Base-by-base conservation (phyloP, 495 filamentous ascomycete species). In the Pseudevernia furfuracea region DNA sequence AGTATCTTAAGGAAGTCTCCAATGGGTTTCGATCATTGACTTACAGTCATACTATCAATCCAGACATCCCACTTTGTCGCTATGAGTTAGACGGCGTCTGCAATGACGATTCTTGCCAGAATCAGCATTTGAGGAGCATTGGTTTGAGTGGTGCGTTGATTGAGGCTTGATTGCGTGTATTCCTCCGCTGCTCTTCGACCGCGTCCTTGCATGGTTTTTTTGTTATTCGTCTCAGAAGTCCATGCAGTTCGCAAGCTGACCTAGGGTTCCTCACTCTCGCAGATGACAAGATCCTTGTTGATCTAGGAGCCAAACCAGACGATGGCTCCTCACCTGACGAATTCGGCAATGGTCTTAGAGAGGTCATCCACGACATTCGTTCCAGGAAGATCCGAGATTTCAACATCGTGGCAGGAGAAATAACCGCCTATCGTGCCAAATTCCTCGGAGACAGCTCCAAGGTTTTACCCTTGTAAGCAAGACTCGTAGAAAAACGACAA, bases 211-310 rank as follows among this genome's bases (percentile, higher is more conserved):
- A 49, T 25, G 10, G 32, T 23, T 37, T 30, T 30, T 12, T 25
- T 14, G 17, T 30, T 14, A 32, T 37, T 48, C 25, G 14, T 59
- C 44, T 62, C 21, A 41, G n/a, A 36, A 56, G 59, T 68, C 70
- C 73, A 71, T 76, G 72, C 74, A 72, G 74, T 77, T 72, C 77
- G 71, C 75, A 79, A 78, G 76, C 86, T 89, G 81, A 91, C 86
- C 77, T 76, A 77, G 75, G 73, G 71, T 74, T 74, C 74, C 78
- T 82, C 76, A 78, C 75, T 53, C 73, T 65, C 73, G 66, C 79
- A 96, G 92, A 95, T 83, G 89, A 94, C 73, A 86, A 87, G 70
- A 89, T 96, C 58, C 86, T 96, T 58, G 80, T 91, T 62, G 84
- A 95, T 65, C 84, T 97, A 71, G 91, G 91, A 66, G 84, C 85